Percentiles rank a stretch among this genome's conserved stretches.
Conservation (phyloP, 1,139 yeast genomes). For the Diutina mesorugosa region DNA sequence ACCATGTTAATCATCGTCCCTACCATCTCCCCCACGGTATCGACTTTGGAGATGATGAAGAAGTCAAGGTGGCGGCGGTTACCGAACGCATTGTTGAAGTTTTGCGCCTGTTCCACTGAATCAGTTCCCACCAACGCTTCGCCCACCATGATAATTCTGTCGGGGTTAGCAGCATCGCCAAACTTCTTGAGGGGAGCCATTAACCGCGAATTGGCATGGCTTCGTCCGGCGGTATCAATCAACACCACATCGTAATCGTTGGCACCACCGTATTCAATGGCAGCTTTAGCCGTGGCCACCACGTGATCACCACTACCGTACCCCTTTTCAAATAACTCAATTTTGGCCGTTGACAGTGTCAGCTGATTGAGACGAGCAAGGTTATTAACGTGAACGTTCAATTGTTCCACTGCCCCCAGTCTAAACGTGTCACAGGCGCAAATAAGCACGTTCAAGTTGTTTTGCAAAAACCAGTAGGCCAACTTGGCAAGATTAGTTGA, state of each 20-base stretch:
- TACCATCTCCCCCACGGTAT: conserved; percentile 92
- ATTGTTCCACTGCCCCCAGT: conserved; percentile 96
- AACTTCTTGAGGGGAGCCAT: conserved; percentile 95
- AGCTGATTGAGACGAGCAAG: conserved; percentile 37
- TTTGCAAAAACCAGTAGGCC: conserved; percentile 91
- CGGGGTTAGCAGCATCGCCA: conserved; percentile 92
- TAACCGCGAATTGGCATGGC: conserved; percentile 87
- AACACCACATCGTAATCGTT: conserved; percentile 67
- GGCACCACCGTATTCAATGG: conserved; percentile 63
- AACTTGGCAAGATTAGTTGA: conserved; percentile 78
- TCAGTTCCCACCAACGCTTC: conserved; percentile 97
- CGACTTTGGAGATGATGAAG: conserved; percentile 89
- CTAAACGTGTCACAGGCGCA: conserved; percentile 98
- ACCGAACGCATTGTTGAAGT: conserved; percentile 90
- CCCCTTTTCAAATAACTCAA: conserved; percentile 86
- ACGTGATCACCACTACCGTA: conserved; percentile 93
- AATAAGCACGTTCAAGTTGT: conserved; percentile 72
- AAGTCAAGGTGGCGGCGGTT: conserved; percentile 71
- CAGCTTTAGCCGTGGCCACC: conserved; percentile 89
- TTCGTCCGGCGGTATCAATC: conserved; percentile 95
- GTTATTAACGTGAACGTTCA: conserved; percentile 85
- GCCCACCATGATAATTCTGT: conserved; percentile 96
- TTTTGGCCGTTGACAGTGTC: conserved; percentile 35
- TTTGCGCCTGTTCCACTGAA: conserved; percentile 88
- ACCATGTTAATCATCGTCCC: conserved; percentile 98